These are phyloP conservation scores for Xerocomus potaroensis DNA, from an alignment of 768 basidiomycete species.

Conservation along the genomic window DNA sequence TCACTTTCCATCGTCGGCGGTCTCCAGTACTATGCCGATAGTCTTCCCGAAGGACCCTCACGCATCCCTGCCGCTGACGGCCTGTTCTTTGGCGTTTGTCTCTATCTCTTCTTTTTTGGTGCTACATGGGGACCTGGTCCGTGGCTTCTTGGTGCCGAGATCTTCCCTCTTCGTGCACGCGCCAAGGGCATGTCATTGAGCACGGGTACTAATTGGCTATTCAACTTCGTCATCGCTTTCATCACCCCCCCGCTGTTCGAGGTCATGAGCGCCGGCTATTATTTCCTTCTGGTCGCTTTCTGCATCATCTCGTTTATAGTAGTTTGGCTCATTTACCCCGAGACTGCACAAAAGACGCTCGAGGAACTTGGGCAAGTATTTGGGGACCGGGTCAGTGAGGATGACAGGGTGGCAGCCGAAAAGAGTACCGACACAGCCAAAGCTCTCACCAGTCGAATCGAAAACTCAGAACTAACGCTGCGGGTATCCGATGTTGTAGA, in stretches of 20 bases:
- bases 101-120: constrained; percentile 59
- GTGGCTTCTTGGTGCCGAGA: constrained; percentile 50
- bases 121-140: constrained; percentile 54
- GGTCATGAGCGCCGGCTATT: constrained; percentile 42
- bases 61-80: constrained; percentile 33
- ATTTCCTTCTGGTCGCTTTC: constrained; percentile 48
- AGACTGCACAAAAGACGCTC: constrained; percentile 43
- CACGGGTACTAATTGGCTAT: constrained; percentile 32
- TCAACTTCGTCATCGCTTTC: constrained; percentile 42
- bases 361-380: constrained; percentile 50
- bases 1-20: constrained; percentile 49
- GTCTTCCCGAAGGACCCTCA: constrained; percentile 32
- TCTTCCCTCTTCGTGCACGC: constrained; percentile 41
- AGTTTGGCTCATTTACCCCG: constrained; percentile 46
- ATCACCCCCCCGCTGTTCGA: constrained; percentile 59
- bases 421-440: constrained; percentile 11
- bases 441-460: constrained; percentile 11
- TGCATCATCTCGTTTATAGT: constrained; percentile 42
- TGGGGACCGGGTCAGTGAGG: constrained; percentile 34
- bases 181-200: constrained; percentile 38
- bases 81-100: constrained; percentile 42
- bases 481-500: constrained; percentile 13
- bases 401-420: constrained; percentile 17
- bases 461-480: constrained; percentile 26
- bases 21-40: constrained; percentile 44